Percentiles rank a stretch among this genome's conserved stretches.
Evolutionary conservation across 2,329 filamentous ascomycete genomes (phyloP).

Genomic region (Stenocarpella maydis): DNA sequence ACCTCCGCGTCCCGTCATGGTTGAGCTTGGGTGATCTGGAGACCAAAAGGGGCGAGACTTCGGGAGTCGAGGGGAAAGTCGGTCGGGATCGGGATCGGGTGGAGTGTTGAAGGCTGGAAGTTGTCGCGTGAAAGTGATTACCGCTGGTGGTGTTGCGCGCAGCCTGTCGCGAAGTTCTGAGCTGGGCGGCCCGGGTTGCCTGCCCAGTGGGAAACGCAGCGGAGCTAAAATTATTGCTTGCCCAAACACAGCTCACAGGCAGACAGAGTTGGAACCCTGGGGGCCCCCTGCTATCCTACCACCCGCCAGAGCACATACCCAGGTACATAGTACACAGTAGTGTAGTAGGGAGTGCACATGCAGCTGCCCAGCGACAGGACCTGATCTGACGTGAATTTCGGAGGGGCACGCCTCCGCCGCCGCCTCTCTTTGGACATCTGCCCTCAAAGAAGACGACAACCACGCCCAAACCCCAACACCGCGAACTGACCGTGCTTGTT

Average conservation of each 20-base stretch:
- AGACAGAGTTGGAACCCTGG: neutral
- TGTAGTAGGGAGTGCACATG: too few species aligned
- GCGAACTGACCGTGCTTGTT: conserved; percentile 1
- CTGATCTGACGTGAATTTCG: conserved; percentile 35
- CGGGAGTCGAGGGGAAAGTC: neutral
- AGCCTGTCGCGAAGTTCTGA: conserved; percentile 31
- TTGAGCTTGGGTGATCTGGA: neutral
- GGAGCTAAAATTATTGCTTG: conserved; percentile 30
- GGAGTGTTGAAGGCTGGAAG: neutral
- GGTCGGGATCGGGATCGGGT: neutral
- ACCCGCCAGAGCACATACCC: neutral
- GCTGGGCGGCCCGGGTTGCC: neutral
- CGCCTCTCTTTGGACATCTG: conserved; percentile 16
- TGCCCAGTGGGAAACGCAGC: conserved; percentile 27
- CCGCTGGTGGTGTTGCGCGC: conserved; percentile 11
- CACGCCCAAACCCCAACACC: conserved; percentile 5
- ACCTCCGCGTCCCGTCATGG: conserved; percentile 19
- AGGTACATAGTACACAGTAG: too few species aligned
- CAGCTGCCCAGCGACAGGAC: conserved; percentile 24
- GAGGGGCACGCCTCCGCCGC: conserved; percentile 32
- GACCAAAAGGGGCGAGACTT: neutral
- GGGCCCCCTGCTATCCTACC: neutral
- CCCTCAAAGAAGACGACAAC: neutral
- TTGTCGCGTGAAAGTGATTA: conserved; percentile 4
- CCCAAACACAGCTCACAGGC: conserved; percentile 7